Evolutionary conservation across 208 protist genomes (phyloP).

Genomic region (Leishmania aethiopica): DNA sequence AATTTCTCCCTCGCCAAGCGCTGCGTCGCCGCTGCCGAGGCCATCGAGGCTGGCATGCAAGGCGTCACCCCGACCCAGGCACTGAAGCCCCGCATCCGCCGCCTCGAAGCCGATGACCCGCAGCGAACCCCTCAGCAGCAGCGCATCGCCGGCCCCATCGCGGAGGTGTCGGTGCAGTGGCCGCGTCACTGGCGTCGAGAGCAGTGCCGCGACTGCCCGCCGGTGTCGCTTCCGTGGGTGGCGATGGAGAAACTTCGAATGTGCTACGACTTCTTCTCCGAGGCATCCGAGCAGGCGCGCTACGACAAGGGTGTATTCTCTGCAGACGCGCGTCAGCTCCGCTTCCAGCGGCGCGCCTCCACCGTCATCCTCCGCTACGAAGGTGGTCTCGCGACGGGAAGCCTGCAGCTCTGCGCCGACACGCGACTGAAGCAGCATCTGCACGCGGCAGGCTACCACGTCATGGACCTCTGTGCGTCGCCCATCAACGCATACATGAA

Average conservation of each 20-base stretch:
- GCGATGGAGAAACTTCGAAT: constrained; percentile 67
- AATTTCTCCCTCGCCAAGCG: constrained; percentile 58
- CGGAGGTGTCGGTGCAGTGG: constrained; percentile 57
- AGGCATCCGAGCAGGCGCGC: constrained; percentile 22
- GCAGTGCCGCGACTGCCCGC: constrained; percentile 42
- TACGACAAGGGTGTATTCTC: constrained; percentile 30
- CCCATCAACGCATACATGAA: constrained; percentile 92
- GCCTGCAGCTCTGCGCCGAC: constrained; percentile 88
- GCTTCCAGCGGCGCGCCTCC: constrained; percentile 63
- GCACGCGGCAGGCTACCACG: constrained; percentile 75
- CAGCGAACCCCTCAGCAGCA: constrained; percentile 48
- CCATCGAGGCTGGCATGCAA: constrained; percentile 40
- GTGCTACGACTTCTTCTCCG: constrained; percentile 56
- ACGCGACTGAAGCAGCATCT: constrained; percentile 81
- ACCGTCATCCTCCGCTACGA: constrained; percentile 81
- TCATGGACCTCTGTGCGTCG: constrained; percentile 88
- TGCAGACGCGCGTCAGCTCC: constrained; percentile 1
- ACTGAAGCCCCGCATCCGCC: constrained; percentile 35
- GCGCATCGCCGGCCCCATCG: constrained; percentile 62
- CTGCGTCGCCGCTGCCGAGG: constrained; percentile 48
- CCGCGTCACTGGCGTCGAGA: constrained; percentile 34
- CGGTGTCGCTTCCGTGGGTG: constrained; percentile 71
- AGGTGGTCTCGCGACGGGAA: constrained; percentile 71
- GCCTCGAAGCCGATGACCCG: constrained; percentile 46
- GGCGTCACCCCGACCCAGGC: constrained; percentile 29